These are phyloP conservation scores for Lasiosphaeris hirsuta DNA, from an alignment of 495 filamentous ascomycete genomes.

Conservation along the genomic window DNA sequence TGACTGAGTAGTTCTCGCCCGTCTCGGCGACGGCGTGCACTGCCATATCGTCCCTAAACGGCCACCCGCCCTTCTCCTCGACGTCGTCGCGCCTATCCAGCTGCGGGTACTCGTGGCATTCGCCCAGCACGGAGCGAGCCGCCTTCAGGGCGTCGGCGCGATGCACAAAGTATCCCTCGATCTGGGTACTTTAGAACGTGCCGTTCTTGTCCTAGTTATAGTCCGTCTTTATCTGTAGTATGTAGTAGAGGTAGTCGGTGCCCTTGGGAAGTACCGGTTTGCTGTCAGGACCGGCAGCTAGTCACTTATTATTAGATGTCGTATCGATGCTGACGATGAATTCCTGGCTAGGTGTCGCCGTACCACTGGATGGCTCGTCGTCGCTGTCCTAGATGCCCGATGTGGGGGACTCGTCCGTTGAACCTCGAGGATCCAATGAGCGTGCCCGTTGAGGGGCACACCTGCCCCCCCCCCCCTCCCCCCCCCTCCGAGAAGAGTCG, in stretches of 20 bases:
- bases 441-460: no score
- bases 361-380: no score
- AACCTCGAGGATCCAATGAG: no score
- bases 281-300: constrained; percentile 21
- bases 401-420: no score
- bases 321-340: constrained; percentile 39
- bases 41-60: constrained; percentile 43
- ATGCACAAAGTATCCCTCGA: constrained; percentile 36
- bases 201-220: constrained; percentile 36
- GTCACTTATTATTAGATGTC: constrained; percentile 33
- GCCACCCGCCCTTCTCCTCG: constrained; percentile 27
- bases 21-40: constrained; percentile 41
- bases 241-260: constrained; percentile 36
- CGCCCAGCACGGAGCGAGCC: constrained; percentile 23
- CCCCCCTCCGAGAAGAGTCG: no score
- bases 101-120: constrained; percentile 32
- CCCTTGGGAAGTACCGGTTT: constrained; percentile 25
- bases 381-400: no score
- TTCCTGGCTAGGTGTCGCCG: no score
- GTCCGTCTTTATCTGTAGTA: constrained; percentile 39
- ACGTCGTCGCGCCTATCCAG: constrained; percentile 35
- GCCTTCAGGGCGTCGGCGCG: constrained; percentile 30
- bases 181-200: constrained; percentile 32
- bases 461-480: no score
- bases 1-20: constrained; percentile 40